phyloP scores from a whole-genome alignment of 1,284 basidiomycete species.

The Abortiporus biennis region DNA sequence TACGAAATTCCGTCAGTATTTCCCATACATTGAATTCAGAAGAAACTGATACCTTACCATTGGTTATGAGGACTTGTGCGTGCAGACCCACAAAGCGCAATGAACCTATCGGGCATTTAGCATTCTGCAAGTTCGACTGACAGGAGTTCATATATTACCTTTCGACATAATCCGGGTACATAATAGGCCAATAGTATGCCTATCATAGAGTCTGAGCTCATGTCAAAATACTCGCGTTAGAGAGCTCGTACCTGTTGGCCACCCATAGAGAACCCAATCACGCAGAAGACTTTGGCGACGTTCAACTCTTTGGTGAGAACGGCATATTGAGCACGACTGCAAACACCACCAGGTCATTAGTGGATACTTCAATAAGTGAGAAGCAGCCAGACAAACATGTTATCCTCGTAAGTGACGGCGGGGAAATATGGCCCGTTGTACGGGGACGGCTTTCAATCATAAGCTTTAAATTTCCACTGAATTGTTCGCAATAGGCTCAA shows the following conservation, averaged over 20 bases:
- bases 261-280: slow-evolving; percentile 59
- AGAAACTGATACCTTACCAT: slow-evolving; percentile 33
- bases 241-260: slow-evolving; percentile 40
- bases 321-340: slow-evolving; percentile 48
- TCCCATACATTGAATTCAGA: not conserved
- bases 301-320: slow-evolving; percentile 45
- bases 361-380: too few species aligned
- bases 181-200: slow-evolving; percentile 57
- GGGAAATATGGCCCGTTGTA: slow-evolving; percentile 4
- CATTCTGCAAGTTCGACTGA: too few species aligned
- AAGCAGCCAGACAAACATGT: slow-evolving; percentile 51
- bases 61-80: slow-evolving; percentile 56
- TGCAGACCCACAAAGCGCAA: slow-evolving; percentile 51
- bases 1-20: not conserved
- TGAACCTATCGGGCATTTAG: slow-evolving; percentile 28
- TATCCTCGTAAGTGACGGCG: slow-evolving; percentile 44
- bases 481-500: not conserved
- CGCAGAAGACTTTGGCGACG: slow-evolving; percentile 42
- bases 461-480: not conserved
- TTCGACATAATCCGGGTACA: slow-evolving; percentile 54
- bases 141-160: slow-evolving; percentile 24
- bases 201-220: slow-evolving; percentile 19
- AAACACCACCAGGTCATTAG: too few species aligned
- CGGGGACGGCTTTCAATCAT: not conserved
- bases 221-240: not conserved